Evolutionary conservation across 345 rosid genomes (phyloP).

Genomic region (Triadica sebifera): DNA sequence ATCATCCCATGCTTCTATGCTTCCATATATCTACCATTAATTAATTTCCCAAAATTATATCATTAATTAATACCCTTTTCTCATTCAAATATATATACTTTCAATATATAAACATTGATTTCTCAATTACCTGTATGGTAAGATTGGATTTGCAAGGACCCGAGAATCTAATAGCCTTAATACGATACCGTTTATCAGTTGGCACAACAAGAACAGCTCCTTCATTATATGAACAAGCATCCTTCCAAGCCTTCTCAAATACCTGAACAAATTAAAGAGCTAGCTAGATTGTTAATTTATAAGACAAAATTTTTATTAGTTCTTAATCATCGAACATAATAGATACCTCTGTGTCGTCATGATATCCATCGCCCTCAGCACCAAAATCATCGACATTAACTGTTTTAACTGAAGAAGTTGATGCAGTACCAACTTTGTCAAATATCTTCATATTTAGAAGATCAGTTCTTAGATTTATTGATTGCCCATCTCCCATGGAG

Average conservation of each 20-base stretch:
- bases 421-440: constrained; percentile 13
- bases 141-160: constrained; percentile 73
- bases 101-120: too few species aligned
- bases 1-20: constrained; percentile 54
- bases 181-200: constrained; percentile 36
- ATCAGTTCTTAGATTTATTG: constrained; percentile 24
- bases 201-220: constrained; percentile 52
- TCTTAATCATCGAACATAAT: too few species aligned
- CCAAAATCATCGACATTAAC: constrained; percentile 55
- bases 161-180: constrained; percentile 46
- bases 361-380: constrained; percentile 52
- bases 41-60: not conserved
- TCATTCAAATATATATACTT: too few species aligned
- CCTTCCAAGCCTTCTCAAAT: constrained; percentile 71
- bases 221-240: constrained; percentile 54
- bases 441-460: constrained; percentile 11
- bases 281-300: too few species aligned
- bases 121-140: constrained; percentile 46
- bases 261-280: constrained; percentile 37
- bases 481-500: constrained; percentile 20
- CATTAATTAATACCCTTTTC: too few species aligned
- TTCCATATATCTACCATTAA: constrained; percentile 52
- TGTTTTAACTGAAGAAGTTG: constrained; percentile 12
- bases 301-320: too few species aligned
- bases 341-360: constrained; percentile 59